Conservation (phyloP, 495 filamentous ascomycete genomes). For the Thermothielavioides terrestris region DNA sequence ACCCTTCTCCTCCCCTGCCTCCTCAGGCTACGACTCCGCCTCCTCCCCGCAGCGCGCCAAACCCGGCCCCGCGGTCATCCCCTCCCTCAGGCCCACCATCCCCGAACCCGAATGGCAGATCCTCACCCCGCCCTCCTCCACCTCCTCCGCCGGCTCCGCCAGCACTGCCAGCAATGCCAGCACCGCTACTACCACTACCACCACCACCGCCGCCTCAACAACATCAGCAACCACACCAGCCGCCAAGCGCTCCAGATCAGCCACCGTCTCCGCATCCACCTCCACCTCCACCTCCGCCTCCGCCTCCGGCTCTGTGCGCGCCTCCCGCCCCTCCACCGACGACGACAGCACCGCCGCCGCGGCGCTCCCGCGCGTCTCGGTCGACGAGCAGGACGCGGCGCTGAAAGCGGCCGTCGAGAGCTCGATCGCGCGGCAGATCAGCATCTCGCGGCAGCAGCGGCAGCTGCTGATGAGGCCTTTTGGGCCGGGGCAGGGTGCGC, state of each 20-base stretch:
- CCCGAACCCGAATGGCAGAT: constrained; percentile 47
- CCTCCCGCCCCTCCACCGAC: constrained; percentile 26
- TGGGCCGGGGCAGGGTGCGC: neutral
- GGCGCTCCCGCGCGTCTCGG: constrained; percentile 3
- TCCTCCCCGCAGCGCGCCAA: neutral
- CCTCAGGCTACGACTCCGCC: constrained; percentile 12
- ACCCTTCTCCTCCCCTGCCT: neutral
- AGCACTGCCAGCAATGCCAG: constrained; percentile 21
- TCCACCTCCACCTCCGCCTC: constrained; percentile 19
- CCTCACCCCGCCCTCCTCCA: constrained; percentile 30
- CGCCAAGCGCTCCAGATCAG: constrained; percentile 23
- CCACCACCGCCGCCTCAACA: constrained; percentile 10
- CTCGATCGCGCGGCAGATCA: constrained; percentile 52
- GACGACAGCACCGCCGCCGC: neutral
- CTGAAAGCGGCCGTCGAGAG: constrained; percentile 44
- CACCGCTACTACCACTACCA: constrained; percentile 20
- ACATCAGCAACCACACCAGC: neutral
- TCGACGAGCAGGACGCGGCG: constrained; percentile 30
- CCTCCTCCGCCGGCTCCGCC: constrained; percentile 19
- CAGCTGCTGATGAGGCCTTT: constrained; percentile 34
- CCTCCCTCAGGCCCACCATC: constrained; percentile 23
- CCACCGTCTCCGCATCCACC: constrained; percentile 13
- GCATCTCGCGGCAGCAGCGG: constrained; percentile 47
- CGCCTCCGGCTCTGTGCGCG: constrained; percentile 14
- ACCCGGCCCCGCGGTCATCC: neutral